These are phyloP conservation scores for Citrus sinensis DNA, from an alignment of 345 rosid species.

Conservation along the genomic window DVS_A1.0 CM039163.1:46204001-46204500, in stretches of 20 bases:
- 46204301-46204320: background rate
- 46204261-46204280: background rate
- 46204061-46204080: slow-evolving; percentile 12
- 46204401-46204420: background rate
- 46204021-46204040: background rate
- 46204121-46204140: slow-evolving; percentile 9
- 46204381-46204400: background rate
- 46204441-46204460: background rate
- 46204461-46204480: background rate
- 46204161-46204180: slow-evolving; percentile 13
- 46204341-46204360: background rate
- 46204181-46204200: background rate
- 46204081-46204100: slow-evolving; percentile 22
- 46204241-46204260: background rate
- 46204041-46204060: background rate
- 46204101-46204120: background rate
- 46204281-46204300: background rate
- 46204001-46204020: background rate
- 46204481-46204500: background rate
- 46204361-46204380: background rate
- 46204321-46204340: slow-evolving; percentile 30
- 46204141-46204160: slow-evolving; percentile 14
- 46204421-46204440: too few species aligned
- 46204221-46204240: background rate
- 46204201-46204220: background rate